Conservation (phyloP, 2,329 filamentous ascomycete species). For the Cercospora sesami region DNA sequence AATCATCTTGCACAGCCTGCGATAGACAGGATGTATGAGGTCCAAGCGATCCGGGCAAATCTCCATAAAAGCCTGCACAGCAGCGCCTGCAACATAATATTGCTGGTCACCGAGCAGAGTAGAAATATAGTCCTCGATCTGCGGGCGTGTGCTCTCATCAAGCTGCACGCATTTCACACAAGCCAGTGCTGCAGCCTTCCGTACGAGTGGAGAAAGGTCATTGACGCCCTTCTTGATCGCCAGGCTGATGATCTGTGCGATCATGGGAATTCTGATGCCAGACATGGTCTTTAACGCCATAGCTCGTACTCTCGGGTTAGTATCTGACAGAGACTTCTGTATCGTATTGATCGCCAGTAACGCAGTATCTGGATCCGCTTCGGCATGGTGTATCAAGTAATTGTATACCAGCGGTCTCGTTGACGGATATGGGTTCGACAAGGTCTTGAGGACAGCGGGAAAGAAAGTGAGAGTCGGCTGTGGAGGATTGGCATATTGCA, state of each 20-base stretch:
- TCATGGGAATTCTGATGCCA: conserved; percentile 92
- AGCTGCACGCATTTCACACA: conserved; percentile 95
- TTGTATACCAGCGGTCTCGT: conserved; percentile 99
- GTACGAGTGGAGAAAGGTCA: conserved; percentile 92
- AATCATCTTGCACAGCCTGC: conserved; percentile 78
- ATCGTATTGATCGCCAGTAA: conserved; percentile 98
- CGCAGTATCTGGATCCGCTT: conserved; percentile 91
- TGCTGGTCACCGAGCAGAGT: conserved; percentile 83
- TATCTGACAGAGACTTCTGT: conserved; percentile 92
- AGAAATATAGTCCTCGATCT: conserved; percentile 78
- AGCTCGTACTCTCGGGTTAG: conserved; percentile 84
- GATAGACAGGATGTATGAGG: conserved; percentile 87
- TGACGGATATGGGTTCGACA: conserved; percentile 87
- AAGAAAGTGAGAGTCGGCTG: conserved; percentile 90
- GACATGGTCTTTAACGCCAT: conserved; percentile 96
- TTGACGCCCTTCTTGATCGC: conserved; percentile 91
- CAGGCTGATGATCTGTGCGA: conserved; percentile 93
- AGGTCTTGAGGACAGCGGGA: conserved; percentile 97
- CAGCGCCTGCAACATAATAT: conserved; percentile 94
- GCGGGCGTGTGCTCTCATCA: conserved; percentile 80
- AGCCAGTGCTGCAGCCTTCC: conserved; percentile 86
- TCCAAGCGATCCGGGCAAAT: conserved; percentile 86
- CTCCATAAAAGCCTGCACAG: conserved; percentile 84
- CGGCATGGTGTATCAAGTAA: conserved; percentile 94
- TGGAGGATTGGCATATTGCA: conserved; percentile 91